These are phyloP conservation scores for Schwanniomyces occidentalis DNA, from an alignment of 805 yeast species.

Conservation along the genomic window DNA sequence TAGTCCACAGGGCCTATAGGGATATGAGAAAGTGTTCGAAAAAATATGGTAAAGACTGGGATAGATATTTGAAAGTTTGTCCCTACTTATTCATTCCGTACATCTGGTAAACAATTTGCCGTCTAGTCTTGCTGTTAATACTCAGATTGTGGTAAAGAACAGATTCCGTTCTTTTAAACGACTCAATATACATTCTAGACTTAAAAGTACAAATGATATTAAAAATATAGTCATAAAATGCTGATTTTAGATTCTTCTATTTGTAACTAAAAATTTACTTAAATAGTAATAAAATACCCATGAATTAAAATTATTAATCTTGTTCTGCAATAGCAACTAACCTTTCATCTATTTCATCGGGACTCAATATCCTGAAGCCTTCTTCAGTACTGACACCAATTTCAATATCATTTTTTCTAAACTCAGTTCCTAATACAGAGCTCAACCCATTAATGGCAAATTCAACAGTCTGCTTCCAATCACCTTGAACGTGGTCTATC, in stretches of 20 bases:
- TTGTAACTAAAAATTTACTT: no score
- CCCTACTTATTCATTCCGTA: constrained; percentile 93
- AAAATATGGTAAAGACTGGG: constrained; percentile 97
- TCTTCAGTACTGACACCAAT: constrained; percentile 81
- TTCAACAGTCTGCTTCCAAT: constrained; percentile 88
- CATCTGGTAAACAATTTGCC: constrained; percentile 48
- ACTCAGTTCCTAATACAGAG: constrained; percentile 86
- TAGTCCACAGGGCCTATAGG: constrained; percentile 85
- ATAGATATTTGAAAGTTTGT: constrained; percentile 76
- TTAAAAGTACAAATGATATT: no score
- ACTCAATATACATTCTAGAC: no score
- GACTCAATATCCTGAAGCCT: constrained; percentile 69
- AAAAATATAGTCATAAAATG: no score
- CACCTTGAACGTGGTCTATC: constrained; percentile 67
- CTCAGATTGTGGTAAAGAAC: no score
- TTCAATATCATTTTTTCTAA: constrained; percentile 90
- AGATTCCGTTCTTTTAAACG: no score
- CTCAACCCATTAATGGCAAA: constrained; percentile 84
- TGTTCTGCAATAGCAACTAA: constrained; percentile 94
- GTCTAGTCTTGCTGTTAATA: background rate
- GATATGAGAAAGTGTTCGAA: constrained; percentile 80
- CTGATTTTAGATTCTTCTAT: no score
- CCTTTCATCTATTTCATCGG: constrained; percentile 93
- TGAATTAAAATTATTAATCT: constrained; percentile 63
- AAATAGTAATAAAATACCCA: no score